Percentiles rank a stretch among this genome's conserved stretches.
phyloP scores from a whole-genome alignment of 129 eudicot species.

The Artemisia tridentata region DNA sequence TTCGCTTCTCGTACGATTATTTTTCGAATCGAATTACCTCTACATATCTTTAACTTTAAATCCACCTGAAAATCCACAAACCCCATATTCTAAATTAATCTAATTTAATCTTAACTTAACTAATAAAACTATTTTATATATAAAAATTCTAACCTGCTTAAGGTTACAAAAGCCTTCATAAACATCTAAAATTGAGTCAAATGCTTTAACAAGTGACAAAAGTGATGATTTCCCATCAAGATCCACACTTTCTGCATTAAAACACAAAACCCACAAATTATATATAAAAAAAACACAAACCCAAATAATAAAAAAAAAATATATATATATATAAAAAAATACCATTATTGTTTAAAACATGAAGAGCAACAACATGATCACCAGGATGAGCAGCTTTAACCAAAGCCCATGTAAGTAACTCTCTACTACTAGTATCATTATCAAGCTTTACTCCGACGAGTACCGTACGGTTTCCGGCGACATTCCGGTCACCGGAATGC shows the following conservation, averaged over 20 bases:
- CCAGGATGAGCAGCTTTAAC: slow-evolving; percentile 86
- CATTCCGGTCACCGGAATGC: slow-evolving; percentile 9
- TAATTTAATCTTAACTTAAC: neutral
- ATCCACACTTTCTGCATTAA: slow-evolving; percentile 50
- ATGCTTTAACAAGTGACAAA: slow-evolving; percentile 72
- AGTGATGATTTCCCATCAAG: slow-evolving; percentile 72
- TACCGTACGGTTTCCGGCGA: slow-evolving; percentile 54
- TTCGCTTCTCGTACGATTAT: slow-evolving; percentile 75
- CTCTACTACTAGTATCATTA: slow-evolving; percentile 67
- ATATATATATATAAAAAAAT: too few species aligned
- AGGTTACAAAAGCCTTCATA: slow-evolving; percentile 98
- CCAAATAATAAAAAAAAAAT: neutral
- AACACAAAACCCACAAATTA: neutral
- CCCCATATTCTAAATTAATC: neutral
- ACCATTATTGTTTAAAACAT: slow-evolving; percentile 70
- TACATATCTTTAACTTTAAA: slow-evolving; percentile 92
- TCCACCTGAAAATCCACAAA: slow-evolving; percentile 59
- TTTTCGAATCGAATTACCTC: slow-evolving; percentile 78
- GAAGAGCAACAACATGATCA: slow-evolving; percentile 88
- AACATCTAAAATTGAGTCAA: slow-evolving; percentile 85
- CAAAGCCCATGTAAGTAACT: slow-evolving; percentile 89
- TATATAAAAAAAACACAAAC: too few species aligned
- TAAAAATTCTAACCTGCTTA: slow-evolving; percentile 53
- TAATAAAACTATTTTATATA: neutral
- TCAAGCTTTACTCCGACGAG: slow-evolving; percentile 89